phyloP scores from a whole-genome alignment of 2,329 filamentous ascomycete species.

The Fusarium vanettenii region DNA sequence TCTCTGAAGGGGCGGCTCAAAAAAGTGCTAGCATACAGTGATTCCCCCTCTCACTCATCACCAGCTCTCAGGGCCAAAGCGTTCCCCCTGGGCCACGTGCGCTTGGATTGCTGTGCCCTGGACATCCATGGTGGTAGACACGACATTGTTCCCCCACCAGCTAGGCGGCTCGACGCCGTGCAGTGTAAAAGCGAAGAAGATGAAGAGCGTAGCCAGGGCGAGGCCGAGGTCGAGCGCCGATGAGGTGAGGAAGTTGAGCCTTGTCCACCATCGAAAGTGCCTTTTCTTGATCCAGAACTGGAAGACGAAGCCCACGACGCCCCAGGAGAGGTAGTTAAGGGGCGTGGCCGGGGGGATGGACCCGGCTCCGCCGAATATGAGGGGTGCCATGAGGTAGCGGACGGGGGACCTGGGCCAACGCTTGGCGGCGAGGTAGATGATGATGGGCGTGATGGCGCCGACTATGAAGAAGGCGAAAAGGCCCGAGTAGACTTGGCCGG shows the following conservation, averaged over 20 bases:
- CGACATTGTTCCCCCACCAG: slow-evolving; percentile 77
- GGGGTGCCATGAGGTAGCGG: slow-evolving; percentile 68
- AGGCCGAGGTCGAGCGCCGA: slow-evolving; percentile 77
- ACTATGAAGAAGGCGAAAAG: slow-evolving; percentile 70
- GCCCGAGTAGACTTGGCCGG: slow-evolving; percentile 69
- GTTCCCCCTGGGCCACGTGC: slow-evolving; percentile 63
- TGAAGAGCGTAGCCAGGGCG: slow-evolving; percentile 73
- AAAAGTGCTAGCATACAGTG: background rate
- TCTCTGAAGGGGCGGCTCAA: background rate
- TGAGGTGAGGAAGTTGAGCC: slow-evolving; percentile 78
- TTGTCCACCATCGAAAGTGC: slow-evolving; percentile 77
- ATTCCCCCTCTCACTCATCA: slow-evolving; percentile 36
- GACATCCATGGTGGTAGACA: slow-evolving; percentile 71
- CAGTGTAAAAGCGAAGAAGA: slow-evolving; percentile 77
- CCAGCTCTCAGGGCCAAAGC: slow-evolving; percentile 71
- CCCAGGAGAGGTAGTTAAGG: slow-evolving; percentile 81
- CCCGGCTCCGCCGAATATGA: slow-evolving; percentile 71
- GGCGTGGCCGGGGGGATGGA: slow-evolving; percentile 75
- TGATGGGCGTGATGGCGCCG: slow-evolving; percentile 64
- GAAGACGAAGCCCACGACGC: slow-evolving; percentile 76
- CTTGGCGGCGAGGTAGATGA: slow-evolving; percentile 62
- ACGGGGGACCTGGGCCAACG: slow-evolving; percentile 63
- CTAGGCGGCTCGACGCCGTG: slow-evolving; percentile 69
- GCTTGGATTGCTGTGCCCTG: slow-evolving; percentile 68
- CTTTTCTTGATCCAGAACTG: slow-evolving; percentile 74